Base-by-base conservation (phyloP, 805 yeast species). In the Candida xiaguanensis region DNA sequence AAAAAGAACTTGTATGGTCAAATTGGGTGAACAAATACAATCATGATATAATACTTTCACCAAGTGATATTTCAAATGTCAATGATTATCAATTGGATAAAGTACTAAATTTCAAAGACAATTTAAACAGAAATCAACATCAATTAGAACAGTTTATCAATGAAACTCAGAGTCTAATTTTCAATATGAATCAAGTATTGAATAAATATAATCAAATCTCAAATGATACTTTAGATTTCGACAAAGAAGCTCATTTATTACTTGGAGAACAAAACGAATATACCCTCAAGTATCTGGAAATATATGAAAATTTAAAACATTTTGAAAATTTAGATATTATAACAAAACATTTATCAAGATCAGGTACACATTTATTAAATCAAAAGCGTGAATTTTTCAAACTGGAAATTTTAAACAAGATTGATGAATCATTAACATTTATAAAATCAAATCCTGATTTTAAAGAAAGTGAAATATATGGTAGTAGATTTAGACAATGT, bases 401-500 rank as follows among this genome's bases (percentile, higher is more conserved):
- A 13, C 63, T 62, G 16, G 60, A 65, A 4, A 63, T 67, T 3
- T 58, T 91, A 38, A 43, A 37, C 1, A 77, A 77, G 38, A 64
- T 91, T 35, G 95, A 89, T 52, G 64, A 61, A 12, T 86, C 95
- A 25, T 59, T 90, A 27, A 61, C 52, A 2, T 90, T 86, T 55
- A 43, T 58, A 8, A 27, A 41, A 14, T 9, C 24, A 7, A 38
- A 43, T 31, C 42, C 44, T 17, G 33, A 69, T 81, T 83, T 84
- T 52, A 80, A 77, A 52, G 95, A 89, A 39, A 66, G 77, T 8
- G 91, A 80, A 19, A 53, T 77, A 2, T 88, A 85, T 55, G 74
- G 72, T 34, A 77, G 80, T 46, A 74, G 90, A 42, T 87, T 86
- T 62, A 77, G 85, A 45, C 95, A 86, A 50, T 86, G 96, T 52